Conservation (phyloP, 2,329 filamentous ascomycete genomes). For the Trichoderma simmonsii region DNA sequence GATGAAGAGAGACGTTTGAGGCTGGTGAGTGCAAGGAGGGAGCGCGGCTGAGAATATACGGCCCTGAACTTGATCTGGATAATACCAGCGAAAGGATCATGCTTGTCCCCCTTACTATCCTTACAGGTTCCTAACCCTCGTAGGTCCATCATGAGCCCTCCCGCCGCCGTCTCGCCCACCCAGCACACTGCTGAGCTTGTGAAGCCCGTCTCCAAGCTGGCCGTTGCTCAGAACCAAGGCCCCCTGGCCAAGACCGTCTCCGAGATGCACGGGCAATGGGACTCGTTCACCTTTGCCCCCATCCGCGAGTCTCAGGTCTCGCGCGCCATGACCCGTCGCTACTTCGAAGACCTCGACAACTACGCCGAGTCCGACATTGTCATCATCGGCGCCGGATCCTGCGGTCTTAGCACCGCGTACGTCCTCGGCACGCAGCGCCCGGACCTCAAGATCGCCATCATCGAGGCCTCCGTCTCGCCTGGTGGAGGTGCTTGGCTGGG, state of each 20-base stretch:
- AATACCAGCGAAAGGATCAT: slow-evolving; percentile 99
- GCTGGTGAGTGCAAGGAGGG: slow-evolving; percentile 17
- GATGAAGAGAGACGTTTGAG: not conserved
- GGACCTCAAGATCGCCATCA: slow-evolving; percentile 86
- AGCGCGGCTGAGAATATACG: slow-evolving; percentile 77
- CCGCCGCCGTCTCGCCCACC: slow-evolving; percentile 62
- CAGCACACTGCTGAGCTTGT: slow-evolving; percentile 45
- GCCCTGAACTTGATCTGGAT: slow-evolving; percentile 94
- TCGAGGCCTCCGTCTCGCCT: slow-evolving; percentile 83
- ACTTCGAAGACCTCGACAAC: slow-evolving; percentile 83
- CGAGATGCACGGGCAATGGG: slow-evolving; percentile 74
- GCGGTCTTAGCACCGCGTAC: slow-evolving; percentile 81
- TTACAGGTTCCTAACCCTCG: slow-evolving; percentile 30
- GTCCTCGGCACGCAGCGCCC: slow-evolving; percentile 78
- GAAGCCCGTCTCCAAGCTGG: slow-evolving; percentile 46
- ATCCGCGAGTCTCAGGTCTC: slow-evolving; percentile 92
- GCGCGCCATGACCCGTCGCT: slow-evolving; percentile 88
- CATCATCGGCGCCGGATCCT: slow-evolving; percentile 87
- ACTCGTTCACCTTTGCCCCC: slow-evolving; percentile 74
- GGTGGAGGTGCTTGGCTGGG: slow-evolving; percentile 91
- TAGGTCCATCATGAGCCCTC: slow-evolving; percentile 68
- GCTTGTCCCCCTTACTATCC: slow-evolving; percentile 52
- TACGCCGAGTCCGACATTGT: slow-evolving; percentile 94
- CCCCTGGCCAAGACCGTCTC: slow-evolving; percentile 51
- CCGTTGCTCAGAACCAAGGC: slow-evolving; percentile 26